Evolutionary conservation across 768 basidiomycete species (phyloP).

Genomic region (Lactifluus hygrophoroides): DNA sequence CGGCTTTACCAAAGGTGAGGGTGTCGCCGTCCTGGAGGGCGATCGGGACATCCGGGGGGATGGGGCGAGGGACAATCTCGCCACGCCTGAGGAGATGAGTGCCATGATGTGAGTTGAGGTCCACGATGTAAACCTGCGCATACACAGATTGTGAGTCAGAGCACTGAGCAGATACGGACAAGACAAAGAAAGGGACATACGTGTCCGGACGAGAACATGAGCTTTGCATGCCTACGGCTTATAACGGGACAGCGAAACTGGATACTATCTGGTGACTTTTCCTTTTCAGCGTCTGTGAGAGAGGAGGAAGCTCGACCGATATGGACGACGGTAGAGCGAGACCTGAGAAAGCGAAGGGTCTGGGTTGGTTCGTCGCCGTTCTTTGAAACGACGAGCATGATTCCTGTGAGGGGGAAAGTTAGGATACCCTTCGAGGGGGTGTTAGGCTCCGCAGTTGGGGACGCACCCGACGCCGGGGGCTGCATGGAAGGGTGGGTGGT

Average conservation of each 20-base stretch:
- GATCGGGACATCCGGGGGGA: constrained; percentile 49
- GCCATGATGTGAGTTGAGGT: constrained; percentile 69
- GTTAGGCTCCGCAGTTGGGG: neutral
- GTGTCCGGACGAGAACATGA: constrained; percentile 61
- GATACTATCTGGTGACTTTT: constrained; percentile 39
- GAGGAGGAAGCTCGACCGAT: constrained; percentile 61
- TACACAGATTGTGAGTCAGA: constrained; percentile 6
- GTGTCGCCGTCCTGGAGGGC: constrained; percentile 58
- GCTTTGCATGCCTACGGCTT: constrained; percentile 70
- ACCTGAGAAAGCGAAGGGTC: constrained; percentile 44
- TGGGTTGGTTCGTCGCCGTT: constrained; percentile 38
- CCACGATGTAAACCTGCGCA: constrained; percentile 56
- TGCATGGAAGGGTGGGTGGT: neutral
- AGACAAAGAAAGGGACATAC: constrained; percentile 33
- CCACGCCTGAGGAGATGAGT: constrained; percentile 53
- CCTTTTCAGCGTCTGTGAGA: constrained; percentile 33
- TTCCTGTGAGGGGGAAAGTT: constrained; percentile 34
- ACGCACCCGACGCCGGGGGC: constrained; percentile 17
- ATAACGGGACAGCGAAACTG: constrained; percentile 73
- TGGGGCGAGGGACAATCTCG: constrained; percentile 38
- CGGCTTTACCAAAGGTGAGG: constrained; percentile 70
- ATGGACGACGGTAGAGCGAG: constrained; percentile 41
- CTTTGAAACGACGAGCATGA: constrained; percentile 51
- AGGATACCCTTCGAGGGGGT: neutral
- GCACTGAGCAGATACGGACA: neutral